Evolutionary conservation across 2,329 filamentous ascomycete genomes (phyloP).

Genomic region (Gyromitra esculenta): DNA sequence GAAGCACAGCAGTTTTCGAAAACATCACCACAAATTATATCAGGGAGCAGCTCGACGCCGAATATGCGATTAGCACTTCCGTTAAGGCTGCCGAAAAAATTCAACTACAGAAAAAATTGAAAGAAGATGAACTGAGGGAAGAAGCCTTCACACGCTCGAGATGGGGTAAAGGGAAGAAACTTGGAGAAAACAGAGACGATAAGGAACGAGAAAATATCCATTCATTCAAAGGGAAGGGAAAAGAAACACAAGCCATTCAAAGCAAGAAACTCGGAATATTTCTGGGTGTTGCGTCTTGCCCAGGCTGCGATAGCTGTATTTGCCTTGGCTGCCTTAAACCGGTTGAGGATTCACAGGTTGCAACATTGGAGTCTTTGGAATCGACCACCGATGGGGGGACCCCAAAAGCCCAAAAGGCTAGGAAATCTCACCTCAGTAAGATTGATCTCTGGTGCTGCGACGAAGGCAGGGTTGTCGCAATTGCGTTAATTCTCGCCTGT

Average conservation of each 20-base stretch:
- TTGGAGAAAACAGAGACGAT: constrained; percentile 10
- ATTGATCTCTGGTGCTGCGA: constrained; percentile 38
- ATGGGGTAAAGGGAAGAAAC: constrained; percentile 35
- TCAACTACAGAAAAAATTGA: constrained; percentile 19
- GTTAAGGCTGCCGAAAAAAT: constrained; percentile 21
- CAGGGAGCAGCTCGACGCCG: constrained; percentile 35
- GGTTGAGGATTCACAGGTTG: constrained; percentile 20
- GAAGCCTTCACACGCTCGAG: constrained; percentile 20
- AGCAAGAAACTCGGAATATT: constrained; percentile 38
- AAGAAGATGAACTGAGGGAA: constrained; percentile 22
- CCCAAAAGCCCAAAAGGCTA: neutral
- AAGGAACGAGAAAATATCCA: constrained; percentile 25
- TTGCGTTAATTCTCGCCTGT: constrained; percentile 33
- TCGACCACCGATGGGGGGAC: neutral
- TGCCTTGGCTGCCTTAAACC: constrained; percentile 43
- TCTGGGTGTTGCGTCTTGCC: constrained; percentile 33
- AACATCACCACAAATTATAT: constrained; percentile 37
- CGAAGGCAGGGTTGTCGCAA: constrained; percentile 38
- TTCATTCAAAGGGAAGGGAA: constrained; percentile 24
- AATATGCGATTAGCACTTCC: constrained; percentile 28
- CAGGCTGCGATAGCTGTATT: constrained; percentile 26
- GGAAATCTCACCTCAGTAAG: constrained; percentile 24
- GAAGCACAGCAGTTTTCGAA: constrained; percentile 27
- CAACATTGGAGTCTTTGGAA: constrained; percentile 9
- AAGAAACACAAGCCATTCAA: constrained; percentile 1